A percentile compares a stretch with the other conserved stretches of the same genome.
Evolutionary conservation across 768 basidiomycete genomes (phyloP).

Genomic region (Podaxis sp.): DNA sequence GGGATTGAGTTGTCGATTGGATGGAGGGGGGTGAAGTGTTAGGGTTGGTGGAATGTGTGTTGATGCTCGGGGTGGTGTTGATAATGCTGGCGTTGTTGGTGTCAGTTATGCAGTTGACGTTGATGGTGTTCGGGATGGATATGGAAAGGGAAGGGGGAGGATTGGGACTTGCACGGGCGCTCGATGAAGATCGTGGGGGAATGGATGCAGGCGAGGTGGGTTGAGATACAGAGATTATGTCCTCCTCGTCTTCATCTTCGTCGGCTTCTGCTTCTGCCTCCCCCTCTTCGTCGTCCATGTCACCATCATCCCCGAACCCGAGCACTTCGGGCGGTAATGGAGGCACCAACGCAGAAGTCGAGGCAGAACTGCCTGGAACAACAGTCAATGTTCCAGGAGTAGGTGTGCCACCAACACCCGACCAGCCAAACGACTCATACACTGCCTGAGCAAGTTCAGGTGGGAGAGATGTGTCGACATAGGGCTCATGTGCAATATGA

Average conservation of each 20-base stretch:
- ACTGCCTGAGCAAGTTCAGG: constrained; percentile 32
- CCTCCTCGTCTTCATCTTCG: constrained; percentile 9
- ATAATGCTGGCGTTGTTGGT: background rate
- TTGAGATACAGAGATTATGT: background rate
- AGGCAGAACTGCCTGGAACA: background rate
- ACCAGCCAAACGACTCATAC: constrained; percentile 27
- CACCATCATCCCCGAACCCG: constrained; percentile 8
- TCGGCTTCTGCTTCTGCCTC: constrained; percentile 10
- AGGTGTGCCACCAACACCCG: background rate
- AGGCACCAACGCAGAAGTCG: background rate
- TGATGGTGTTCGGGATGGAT: background rate
- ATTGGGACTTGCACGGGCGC: background rate
- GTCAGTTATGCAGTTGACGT: background rate
- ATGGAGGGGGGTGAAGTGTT: constrained; percentile 4
- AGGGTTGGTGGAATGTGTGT: background rate
- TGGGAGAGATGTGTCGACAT: constrained; percentile 33
- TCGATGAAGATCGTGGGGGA: background rate
- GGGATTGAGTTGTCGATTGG: background rate
- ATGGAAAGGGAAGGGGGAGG: constrained; percentile 5
- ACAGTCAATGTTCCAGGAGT: background rate
- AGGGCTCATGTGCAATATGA: constrained; percentile 38
- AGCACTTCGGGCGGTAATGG: background rate
- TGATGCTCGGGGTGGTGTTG: background rate
- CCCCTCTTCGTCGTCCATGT: constrained; percentile 4
- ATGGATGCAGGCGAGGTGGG: background rate